These are phyloP conservation scores for Abrus pulchellus DNA, from an alignment of 306 rosid genomes.

Conservation along the genomic window DNA sequence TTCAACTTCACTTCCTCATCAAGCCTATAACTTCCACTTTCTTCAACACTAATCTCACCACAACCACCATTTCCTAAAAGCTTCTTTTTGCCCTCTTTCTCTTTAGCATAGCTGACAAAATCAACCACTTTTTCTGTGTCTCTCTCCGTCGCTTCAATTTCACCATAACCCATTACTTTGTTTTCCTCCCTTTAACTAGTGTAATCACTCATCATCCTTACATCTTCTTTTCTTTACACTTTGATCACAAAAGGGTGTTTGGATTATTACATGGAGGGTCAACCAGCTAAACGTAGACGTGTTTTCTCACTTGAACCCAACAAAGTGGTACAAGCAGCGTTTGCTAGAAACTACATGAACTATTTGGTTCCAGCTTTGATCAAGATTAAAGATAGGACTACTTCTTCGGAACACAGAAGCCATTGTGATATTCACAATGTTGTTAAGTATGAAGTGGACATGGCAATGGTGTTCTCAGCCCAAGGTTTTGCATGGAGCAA, in stretches of 20 bases:
- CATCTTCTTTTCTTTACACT: conserved; percentile 15
- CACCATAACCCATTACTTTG: background rate
- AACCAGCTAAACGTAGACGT: conserved; percentile 58
- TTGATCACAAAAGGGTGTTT: conserved; percentile 11
- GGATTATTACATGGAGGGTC: conserved; percentile 49
- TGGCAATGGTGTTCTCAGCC: conserved; percentile 78
- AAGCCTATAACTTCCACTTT: conserved; percentile 45
- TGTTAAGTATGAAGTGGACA: conserved; percentile 72
- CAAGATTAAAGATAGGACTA: conserved; percentile 51
- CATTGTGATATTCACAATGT: conserved; percentile 40
- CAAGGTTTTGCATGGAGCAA: conserved; percentile 74
- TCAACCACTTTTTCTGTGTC: conserved; percentile 32
- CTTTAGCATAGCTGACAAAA: conserved; percentile 25
- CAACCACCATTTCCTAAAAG: conserved; percentile 41
- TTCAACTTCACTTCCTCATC: conserved; percentile 28
- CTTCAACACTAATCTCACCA: conserved; percentile 43
- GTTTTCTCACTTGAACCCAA: conserved; percentile 61
- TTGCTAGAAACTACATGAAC: conserved; percentile 63
- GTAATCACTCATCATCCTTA: background rate
- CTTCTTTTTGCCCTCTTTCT: conserved; percentile 53
- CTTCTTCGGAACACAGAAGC: background rate
- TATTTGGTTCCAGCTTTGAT: conserved; percentile 63
- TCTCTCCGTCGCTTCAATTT: conserved; percentile 6
- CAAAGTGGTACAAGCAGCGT: conserved; percentile 48
- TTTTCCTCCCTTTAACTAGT: conserved; percentile 2